Evolutionary conservation across 2,329 filamentous ascomycete species (phyloP).

Genomic region (Plectosphaerella sp.): DNA sequence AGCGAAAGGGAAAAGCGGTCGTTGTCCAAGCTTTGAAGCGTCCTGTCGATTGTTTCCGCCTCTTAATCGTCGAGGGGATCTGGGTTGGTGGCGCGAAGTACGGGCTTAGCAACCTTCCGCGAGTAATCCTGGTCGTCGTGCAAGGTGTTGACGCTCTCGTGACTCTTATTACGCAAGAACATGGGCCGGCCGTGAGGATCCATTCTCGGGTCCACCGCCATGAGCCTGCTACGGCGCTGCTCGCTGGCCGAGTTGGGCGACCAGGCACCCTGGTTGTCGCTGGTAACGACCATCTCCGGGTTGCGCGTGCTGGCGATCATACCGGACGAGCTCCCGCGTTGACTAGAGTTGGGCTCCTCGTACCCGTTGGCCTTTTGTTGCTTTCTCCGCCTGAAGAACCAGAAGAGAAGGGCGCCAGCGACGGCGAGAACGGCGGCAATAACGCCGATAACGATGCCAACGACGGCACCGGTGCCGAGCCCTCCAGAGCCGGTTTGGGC

Average conservation of each 20-base stretch:
- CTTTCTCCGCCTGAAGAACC: constrained; percentile 41
- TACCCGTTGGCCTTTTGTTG: constrained; percentile 35
- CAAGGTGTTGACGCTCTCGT: constrained; percentile 59
- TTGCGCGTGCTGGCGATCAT: constrained; percentile 38
- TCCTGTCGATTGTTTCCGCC: neutral
- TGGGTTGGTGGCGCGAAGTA: constrained; percentile 60
- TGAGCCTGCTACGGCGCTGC: constrained; percentile 41
- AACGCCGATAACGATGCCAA: constrained; percentile 36
- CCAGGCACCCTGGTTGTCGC: constrained; percentile 14
- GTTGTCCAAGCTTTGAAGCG: neutral
- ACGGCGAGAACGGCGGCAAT: constrained; percentile 36
- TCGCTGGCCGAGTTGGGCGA: constrained; percentile 7
- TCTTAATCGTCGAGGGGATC: constrained; percentile 38
- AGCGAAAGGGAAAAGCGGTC: constrained; percentile 1
- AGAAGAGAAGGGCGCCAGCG: constrained; percentile 31
- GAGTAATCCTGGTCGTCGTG: constrained; percentile 65
- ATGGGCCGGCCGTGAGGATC: constrained; percentile 55
- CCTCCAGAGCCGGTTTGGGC: constrained; percentile 6
- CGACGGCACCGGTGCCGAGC: constrained; percentile 40
- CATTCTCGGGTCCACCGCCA: constrained; percentile 59
- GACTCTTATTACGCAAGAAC: constrained; percentile 54
- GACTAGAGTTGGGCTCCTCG: constrained; percentile 33
- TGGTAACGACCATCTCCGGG: constrained; percentile 33
- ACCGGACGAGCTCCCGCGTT: constrained; percentile 46
- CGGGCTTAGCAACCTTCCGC: constrained; percentile 50